phyloP scores from a whole-genome alignment of 108 stramenopile genomes.

The Skeletonema grethae region DNA sequence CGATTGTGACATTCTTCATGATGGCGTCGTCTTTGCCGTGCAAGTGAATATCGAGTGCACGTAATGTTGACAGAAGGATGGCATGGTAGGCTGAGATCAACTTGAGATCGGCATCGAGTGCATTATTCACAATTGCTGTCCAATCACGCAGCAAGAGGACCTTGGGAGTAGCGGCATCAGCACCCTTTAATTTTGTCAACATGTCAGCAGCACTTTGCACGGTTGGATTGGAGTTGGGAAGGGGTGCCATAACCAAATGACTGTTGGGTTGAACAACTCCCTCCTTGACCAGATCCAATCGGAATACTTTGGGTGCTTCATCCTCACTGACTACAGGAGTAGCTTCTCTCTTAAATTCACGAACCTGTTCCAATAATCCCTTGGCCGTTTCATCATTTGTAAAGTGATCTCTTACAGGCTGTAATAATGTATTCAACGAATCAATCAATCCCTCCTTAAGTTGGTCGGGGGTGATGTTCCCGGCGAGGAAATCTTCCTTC shows the following conservation, averaged over 20 bases:
- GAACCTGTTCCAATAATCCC: conserved; percentile 87
- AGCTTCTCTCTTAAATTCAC: conserved; percentile 72
- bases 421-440: conserved; percentile 87
- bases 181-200: conserved; percentile 35
- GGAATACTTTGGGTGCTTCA: conserved; percentile 46
- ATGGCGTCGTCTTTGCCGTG: conserved; percentile 20
- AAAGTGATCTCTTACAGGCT: conserved; percentile 98
- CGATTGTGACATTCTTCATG: conserved; percentile 74
- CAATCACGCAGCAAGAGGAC: conserved; percentile 86
- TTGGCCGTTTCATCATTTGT: conserved; percentile 82
- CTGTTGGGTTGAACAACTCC: conserved; percentile 62
- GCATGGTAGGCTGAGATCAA: conserved; percentile 76
- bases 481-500: conserved; percentile 80
- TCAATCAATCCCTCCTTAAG: conserved; percentile 83
- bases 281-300: conserved; percentile 70
- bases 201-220: conserved; percentile 79
- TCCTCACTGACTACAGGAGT: conserved; percentile 37
- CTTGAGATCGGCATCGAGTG: conserved; percentile 85
- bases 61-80: conserved; percentile 63
- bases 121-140: conserved; percentile 80
- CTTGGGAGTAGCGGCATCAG: conserved; percentile 33
- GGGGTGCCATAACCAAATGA: conserved; percentile 85
- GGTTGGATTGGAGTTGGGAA: conserved; percentile 70
- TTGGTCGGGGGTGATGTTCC: conserved; percentile 71
- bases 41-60: conserved; percentile 59